Percentiles rank a stretch among this genome's conserved stretches.
Evolutionary conservation across 2,329 filamentous ascomycete species (phyloP).

Genomic region (Microdochium paspali): DNA sequence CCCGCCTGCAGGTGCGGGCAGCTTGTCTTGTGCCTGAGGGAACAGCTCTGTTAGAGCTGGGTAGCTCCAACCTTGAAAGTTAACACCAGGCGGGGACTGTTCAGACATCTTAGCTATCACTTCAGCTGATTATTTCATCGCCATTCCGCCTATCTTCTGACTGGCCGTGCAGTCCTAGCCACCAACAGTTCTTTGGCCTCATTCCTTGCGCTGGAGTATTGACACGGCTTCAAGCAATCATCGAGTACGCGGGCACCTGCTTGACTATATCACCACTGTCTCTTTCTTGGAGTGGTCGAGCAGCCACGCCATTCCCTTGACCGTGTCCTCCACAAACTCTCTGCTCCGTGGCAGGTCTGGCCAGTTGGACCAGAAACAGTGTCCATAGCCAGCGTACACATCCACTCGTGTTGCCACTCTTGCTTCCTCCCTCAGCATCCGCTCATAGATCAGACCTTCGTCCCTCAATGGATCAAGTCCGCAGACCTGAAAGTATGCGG

Average conservation of each 20-base stretch:
- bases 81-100: too few relatives aligned
- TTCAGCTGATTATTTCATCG: too few relatives aligned
- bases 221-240: too few relatives aligned
- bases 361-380: constrained; percentile 18
- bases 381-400: constrained; percentile 13
- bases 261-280: neutral
- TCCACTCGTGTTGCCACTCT: constrained; percentile 32
- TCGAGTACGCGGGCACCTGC: too few relatives aligned
- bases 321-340: constrained; percentile 15
- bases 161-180: too few relatives aligned
- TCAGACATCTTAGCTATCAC: too few relatives aligned
- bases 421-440: constrained; percentile 29
- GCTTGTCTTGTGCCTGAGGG: too few relatives aligned
- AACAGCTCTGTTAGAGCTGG: too few relatives aligned
- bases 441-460: constrained; percentile 42
- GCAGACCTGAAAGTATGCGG: constrained; percentile 38
- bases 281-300: constrained; percentile 7
- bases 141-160: too few relatives aligned
- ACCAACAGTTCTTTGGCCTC: too few relatives aligned
- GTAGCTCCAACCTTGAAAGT: too few relatives aligned
- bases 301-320: constrained; percentile 14
- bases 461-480: constrained; percentile 42
- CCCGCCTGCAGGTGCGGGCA: neutral
- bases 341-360: constrained; percentile 11
- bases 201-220: too few relatives aligned